A percentile compares a stretch with the other conserved stretches of the same genome.
Evolutionary conservation across 2,329 filamentous ascomycete species (phyloP).

Genomic region (Diaporthe sp.): DNA sequence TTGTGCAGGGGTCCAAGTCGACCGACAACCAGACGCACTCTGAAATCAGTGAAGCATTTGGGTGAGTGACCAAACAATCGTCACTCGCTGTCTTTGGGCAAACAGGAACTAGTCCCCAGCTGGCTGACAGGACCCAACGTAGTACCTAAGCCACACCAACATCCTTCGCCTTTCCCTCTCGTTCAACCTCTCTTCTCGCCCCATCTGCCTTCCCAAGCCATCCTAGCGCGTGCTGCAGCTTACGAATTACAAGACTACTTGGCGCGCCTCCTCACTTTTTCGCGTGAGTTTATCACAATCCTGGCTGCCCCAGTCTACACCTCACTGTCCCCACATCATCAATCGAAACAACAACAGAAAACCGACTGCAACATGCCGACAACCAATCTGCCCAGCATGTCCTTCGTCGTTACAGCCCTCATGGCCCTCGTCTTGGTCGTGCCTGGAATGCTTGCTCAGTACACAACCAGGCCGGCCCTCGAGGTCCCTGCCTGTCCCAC

Average conservation of each 20-base stretch:
- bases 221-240: constrained; percentile 14
- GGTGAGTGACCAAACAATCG: neutral
- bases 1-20: neutral
- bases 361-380: neutral
- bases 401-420: neutral
- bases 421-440: neutral
- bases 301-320: neutral
- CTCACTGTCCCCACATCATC: neutral
- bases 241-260: neutral
- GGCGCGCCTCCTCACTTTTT: neutral
- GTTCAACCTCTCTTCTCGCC: neutral
- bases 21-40: neutral
- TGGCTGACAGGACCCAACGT: neutral
- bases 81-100: neutral
- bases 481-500: constrained; percentile 55
- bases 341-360: neutral
- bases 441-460: neutral
- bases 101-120: neutral
- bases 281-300: neutral
- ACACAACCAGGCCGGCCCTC: constrained; percentile 41
- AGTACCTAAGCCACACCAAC: neutral
- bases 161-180: constrained; percentile 9
- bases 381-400: neutral
- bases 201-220: neutral
- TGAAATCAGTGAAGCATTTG: neutral